Percentiles rank a stretch among this genome's conserved stretches.
Evolutionary conservation across 2,329 filamentous ascomycete species (phyloP).

Genomic region (Anisogramma anomala): DNA sequence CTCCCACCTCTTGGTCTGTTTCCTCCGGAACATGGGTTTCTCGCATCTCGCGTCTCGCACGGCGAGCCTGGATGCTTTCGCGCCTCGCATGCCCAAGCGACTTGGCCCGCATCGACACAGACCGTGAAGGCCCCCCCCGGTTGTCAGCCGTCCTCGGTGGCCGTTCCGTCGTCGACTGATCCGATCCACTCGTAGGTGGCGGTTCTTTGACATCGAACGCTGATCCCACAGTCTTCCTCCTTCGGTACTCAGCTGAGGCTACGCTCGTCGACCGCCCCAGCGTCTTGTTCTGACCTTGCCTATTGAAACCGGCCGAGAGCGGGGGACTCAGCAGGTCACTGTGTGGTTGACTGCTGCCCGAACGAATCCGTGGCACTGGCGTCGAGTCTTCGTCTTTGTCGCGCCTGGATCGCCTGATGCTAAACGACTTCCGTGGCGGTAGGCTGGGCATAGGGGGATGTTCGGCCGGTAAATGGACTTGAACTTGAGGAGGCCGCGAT

Average conservation of each 20-base stretch:
- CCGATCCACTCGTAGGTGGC: conserved; percentile 66
- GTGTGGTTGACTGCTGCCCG: conserved; percentile 55
- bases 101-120: conserved; percentile 63
- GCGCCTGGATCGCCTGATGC: conserved; percentile 52
- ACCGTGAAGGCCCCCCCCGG: conserved; percentile 43
- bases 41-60: conserved; percentile 50
- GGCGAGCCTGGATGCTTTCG: conserved; percentile 83
- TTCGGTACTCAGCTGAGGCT: conserved; percentile 71
- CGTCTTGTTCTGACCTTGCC: conserved; percentile 51
- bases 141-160: conserved; percentile 31
- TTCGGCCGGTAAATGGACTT: conserved; percentile 68
- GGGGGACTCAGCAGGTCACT: conserved; percentile 70
- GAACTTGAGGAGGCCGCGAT: conserved; percentile 60
- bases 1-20: conserved; percentile 67
- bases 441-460: conserved; percentile 34
- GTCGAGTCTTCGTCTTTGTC: conserved; percentile 40
- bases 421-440: conserved; percentile 71
- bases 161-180: conserved; percentile 55
- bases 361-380: conserved; percentile 36
- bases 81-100: conserved; percentile 79
- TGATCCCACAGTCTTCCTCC: conserved; percentile 39
- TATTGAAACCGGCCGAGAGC: conserved; percentile 43
- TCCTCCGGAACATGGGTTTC: conserved; percentile 52
- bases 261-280: conserved; percentile 84
- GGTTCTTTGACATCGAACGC: conserved; percentile 42